Percentiles rank a stretch among this genome's conserved stretches.
Conservation (phyloP, 1,284 basidiomycete species). For the Ganoderma leucocontextum region DNA sequence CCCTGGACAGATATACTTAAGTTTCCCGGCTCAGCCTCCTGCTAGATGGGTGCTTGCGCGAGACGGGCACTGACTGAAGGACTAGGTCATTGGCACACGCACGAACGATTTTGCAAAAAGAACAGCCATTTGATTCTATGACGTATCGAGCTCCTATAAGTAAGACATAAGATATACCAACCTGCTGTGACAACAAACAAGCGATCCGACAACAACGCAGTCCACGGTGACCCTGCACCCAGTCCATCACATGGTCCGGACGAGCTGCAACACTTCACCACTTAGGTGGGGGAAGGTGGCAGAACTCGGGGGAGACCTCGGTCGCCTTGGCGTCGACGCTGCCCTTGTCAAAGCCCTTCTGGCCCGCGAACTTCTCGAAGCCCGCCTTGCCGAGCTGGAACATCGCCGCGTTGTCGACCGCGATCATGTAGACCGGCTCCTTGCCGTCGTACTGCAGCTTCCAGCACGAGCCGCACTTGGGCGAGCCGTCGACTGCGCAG, state of each 20-base stretch:
- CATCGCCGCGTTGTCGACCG: conserved; percentile 4
- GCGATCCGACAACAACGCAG: too few relatives aligned
- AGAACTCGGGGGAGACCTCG: conserved; percentile 1
- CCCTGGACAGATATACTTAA: too few relatives aligned
- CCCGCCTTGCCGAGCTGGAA: conserved; percentile 5
- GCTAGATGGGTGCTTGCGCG: too few relatives aligned
- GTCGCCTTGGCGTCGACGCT: not conserved
- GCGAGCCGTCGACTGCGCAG: not conserved
- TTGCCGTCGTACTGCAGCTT: not conserved
- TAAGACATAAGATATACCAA: conserved; percentile 10
- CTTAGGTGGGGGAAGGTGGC: not conserved
- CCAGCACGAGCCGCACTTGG: conserved; percentile 6
- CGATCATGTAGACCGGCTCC: conserved; percentile 1
- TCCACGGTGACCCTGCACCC: not conserved
- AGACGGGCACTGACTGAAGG: too few relatives aligned
- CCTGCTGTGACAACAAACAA: not conserved
- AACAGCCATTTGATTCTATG: conserved; percentile 20
- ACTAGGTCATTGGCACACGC: too few relatives aligned
- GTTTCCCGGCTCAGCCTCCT: too few relatives aligned
- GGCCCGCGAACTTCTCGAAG: not conserved
- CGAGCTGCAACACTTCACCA: not conserved
- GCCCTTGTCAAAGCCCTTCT: not conserved
- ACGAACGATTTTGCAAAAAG: not conserved
- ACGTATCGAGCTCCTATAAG: conserved; percentile 5
- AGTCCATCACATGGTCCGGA: too few relatives aligned